Evolutionary conservation across 257 asterid species (phyloP).

Genomic region (Hygrophila difformis): DNA sequence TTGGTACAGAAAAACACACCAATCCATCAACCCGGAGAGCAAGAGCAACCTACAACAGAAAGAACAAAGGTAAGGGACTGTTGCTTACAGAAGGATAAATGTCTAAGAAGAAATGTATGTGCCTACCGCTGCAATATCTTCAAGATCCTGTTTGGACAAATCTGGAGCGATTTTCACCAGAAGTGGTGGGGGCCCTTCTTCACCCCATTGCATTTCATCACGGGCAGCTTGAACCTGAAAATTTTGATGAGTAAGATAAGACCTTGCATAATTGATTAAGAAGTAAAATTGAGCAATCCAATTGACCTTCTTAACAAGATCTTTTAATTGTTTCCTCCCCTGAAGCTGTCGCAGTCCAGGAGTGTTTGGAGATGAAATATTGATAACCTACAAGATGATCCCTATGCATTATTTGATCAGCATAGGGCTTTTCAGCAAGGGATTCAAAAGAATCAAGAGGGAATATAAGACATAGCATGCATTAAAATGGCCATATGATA

Average conservation of each 20-base stretch:
- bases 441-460: slow-evolving; percentile 1
- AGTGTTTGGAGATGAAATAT: slow-evolving; percentile 92
- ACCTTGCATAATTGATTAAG: not conserved
- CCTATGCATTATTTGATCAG: slow-evolving; percentile 5
- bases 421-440: slow-evolving; percentile 2
- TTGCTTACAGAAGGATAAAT: not conserved
- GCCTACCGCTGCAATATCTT: slow-evolving; percentile 94
- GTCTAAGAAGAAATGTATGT: slow-evolving; percentile 12
- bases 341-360: slow-evolving; percentile 98
- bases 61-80: slow-evolving; percentile 19
- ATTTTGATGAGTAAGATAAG: not conserved
- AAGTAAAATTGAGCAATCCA: not conserved
- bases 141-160: slow-evolving; percentile 87
- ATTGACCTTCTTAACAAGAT: slow-evolving; percentile 86
- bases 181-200: slow-evolving; percentile 96
- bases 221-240: slow-evolving; percentile 92
- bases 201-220: slow-evolving; percentile 99
- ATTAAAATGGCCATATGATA: not conserved
- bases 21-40: slow-evolving; percentile 92
- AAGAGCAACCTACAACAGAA: slow-evolving; percentile 70
- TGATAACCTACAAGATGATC: slow-evolving; percentile 52
- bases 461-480: not conserved
- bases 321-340: slow-evolving; percentile 94
- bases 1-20: slow-evolving; percentile 39
- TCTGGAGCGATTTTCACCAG: slow-evolving; percentile 98